A percentile compares a stretch with the other conserved stretches of the same genome.
Evolutionary conservation across 805 yeast species (phyloP).

Genomic region (Zygosaccharomyces pseudorouxii): DNA sequence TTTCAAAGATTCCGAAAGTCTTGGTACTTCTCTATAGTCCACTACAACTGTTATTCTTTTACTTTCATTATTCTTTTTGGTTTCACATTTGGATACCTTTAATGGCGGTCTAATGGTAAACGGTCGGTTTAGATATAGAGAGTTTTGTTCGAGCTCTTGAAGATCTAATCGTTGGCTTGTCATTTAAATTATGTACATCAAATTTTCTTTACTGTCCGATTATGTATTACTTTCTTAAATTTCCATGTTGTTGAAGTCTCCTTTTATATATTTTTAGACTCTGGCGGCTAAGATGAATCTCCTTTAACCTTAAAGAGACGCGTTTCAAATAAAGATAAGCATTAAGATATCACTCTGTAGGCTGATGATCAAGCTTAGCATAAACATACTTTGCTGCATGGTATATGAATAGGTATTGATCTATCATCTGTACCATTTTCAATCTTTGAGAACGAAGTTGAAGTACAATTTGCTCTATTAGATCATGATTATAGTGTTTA

Average conservation of each 20-base stretch:
- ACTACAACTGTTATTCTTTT: background rate
- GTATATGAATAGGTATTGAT: constrained; percentile 34
- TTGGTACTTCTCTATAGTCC: background rate
- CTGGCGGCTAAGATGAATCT: background rate
- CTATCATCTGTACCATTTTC: constrained; percentile 36
- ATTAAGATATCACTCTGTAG: background rate
- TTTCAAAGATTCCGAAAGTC: background rate
- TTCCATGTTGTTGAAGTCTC: background rate
- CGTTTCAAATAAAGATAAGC: background rate
- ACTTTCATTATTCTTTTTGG: background rate
- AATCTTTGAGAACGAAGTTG: constrained; percentile 34
- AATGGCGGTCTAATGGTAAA: background rate
- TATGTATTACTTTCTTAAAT: background rate
- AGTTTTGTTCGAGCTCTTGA: background rate
- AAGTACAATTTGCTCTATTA: constrained; percentile 33
- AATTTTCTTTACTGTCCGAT: background rate
- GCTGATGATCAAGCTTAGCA: background rate
- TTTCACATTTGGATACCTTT: background rate
- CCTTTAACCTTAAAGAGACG: background rate
- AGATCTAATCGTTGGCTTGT: background rate
- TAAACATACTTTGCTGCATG: constrained; percentile 30
- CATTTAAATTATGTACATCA: background rate
- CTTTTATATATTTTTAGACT: background rate
- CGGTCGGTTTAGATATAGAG: background rate
- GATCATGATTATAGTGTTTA: constrained; percentile 25